Base-by-base conservation (phyloP, 805 yeast genomes). In the Lipomyces mesembrius region DNA sequence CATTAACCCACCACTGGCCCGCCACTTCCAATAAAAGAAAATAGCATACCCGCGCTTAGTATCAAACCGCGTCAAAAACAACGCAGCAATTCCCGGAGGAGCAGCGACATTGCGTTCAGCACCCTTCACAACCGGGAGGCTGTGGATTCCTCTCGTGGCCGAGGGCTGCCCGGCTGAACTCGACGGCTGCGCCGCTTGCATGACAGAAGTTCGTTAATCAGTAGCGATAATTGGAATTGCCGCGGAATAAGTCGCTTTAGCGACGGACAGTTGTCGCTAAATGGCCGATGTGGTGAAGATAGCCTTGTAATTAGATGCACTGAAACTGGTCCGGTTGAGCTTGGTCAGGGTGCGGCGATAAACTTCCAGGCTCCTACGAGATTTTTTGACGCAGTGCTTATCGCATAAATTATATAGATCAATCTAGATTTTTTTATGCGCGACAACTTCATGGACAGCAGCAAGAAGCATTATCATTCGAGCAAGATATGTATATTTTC, bases 41-140 rank as follows among this genome's bases (percentile, higher is more conserved):
- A 81, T 0, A 29, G 22, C 70, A 6, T 35, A 64, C 70, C 89
- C 89, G 0, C 80, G 75, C 43, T 80, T 81, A 17, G 83, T 83
- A 71, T 86, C 86, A 72, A 86, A 86, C 69, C 84, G 80, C 1
- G 84, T 81, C 12, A 86, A 75, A 69, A 83, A 85, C 61, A 85
- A 68, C 4, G 83, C 84, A 51, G 57, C 71, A 25, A 68, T 60
- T 12, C 64, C 67, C 27, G 71, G 71, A 14, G 70, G 65, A 6
- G 56, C 43, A 29, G 27, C 27, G 34, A 54, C 20, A 11, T n/a
- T 14, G 5, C 22, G 57, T 2, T 37, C 51, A n/a, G n/a, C 55
- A n/a, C 14, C 2, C 22, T 17, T 43, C 11, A 8, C 49, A 43
- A 43, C 49, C 7, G 49, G 49, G 11, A 22, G 20, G 9, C 49